Conservation (phyloP, 2,329 filamentous ascomycete genomes). For the Aspergillus pseudoterreus region DNA sequence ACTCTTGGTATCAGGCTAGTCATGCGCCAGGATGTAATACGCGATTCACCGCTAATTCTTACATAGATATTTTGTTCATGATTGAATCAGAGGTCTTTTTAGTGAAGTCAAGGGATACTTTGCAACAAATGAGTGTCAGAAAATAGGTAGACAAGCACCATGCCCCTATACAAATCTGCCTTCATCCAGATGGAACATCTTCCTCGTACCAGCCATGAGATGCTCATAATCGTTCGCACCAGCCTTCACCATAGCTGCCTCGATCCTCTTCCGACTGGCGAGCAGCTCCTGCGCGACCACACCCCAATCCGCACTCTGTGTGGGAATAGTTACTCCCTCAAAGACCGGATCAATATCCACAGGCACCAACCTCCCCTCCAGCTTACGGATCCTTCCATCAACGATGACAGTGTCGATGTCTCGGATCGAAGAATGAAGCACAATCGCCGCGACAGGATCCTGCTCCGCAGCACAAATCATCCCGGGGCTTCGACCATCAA, state of each 20-base stretch:
- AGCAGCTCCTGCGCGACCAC: constrained; percentile 2
- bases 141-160: too few species aligned
- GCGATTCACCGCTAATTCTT: too few species aligned
- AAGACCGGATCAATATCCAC: constrained; percentile 5
- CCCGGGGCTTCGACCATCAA: constrained; percentile 21
- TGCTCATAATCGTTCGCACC: not conserved
- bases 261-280: not conserved
- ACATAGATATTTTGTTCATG: too few species aligned
- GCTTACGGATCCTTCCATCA: constrained; percentile 22
- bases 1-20: too few species aligned
- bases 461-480: constrained; percentile 25
- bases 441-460: constrained; percentile 26
- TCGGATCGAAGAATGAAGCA: constrained; percentile 23
- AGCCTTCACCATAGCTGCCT: not conserved
- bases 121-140: too few species aligned
- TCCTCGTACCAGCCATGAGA: not conserved
- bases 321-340: not conserved
- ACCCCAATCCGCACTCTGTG: constrained; percentile 1
- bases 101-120: too few species aligned
- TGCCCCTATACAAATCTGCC: not conserved
- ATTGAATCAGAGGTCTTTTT: too few species aligned
- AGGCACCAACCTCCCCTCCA: constrained; percentile 8
- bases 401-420: constrained; percentile 29
- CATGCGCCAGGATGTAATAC: too few species aligned
- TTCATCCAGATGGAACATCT: constrained; percentile 1